Evolutionary conservation across 129 eudicot genomes (phyloP).

Genomic region (Heracleum sosnowskyi): DNA sequence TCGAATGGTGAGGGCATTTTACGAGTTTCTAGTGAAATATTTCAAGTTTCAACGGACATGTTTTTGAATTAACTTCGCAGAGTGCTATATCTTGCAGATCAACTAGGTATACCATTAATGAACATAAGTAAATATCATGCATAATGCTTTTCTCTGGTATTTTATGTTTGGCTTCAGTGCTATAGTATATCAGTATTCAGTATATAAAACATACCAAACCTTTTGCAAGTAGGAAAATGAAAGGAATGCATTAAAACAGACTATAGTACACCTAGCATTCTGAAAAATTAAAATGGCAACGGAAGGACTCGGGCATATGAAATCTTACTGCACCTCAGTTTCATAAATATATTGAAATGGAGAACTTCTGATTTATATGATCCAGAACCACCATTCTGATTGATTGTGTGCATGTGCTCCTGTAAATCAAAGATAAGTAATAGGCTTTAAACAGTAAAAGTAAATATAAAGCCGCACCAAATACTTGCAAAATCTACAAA

Average conservation of each 20-base stretch:
- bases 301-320: background rate
- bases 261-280: background rate
- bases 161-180: background rate
- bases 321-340: slow-evolving; percentile 45
- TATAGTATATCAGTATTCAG: background rate
- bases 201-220: background rate
- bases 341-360: slow-evolving; percentile 46
- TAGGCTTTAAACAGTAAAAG: background rate
- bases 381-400: slow-evolving; percentile 31
- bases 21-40: background rate
- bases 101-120: background rate
- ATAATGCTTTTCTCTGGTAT: background rate
- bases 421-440: slow-evolving; percentile 19
- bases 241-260: background rate
- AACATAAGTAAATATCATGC: background rate
- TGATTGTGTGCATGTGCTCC: slow-evolving; percentile 32
- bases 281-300: background rate
- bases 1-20: background rate
- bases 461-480: background rate
- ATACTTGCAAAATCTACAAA: background rate
- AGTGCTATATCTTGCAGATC: background rate
- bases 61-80: background rate
- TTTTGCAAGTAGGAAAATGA: background rate
- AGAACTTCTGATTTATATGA: slow-evolving; percentile 26
- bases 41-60: background rate